Conservation (phyloP, 768 basidiomycete species). For the Amanita polypyramis region DNA sequence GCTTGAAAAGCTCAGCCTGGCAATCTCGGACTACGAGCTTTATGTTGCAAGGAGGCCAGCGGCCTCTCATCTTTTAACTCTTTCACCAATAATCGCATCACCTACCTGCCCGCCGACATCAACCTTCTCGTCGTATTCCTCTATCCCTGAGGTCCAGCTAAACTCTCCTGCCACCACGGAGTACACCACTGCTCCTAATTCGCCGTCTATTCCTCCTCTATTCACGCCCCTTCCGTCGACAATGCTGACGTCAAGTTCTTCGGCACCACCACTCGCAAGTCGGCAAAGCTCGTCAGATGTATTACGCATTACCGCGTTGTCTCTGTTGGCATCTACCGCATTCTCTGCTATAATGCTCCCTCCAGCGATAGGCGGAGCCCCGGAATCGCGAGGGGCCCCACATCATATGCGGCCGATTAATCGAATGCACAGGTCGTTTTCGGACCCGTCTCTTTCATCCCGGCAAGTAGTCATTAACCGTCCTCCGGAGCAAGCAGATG, state of each 20-base stretch:
- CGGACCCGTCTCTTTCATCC: neutral
- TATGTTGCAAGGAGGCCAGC: conserved; percentile 14
- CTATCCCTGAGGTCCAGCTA: conserved; percentile 10
- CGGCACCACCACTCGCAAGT: conserved; percentile 40
- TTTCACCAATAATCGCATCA: conserved; percentile 50
- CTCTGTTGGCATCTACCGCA: conserved; percentile 33
- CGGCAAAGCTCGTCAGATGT: conserved; percentile 27
- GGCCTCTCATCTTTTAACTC: conserved; percentile 32
- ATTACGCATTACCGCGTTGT: conserved; percentile 20
- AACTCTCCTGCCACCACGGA: conserved; percentile 7
- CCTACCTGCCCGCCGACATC: conserved; percentile 43
- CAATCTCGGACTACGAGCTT: neutral
- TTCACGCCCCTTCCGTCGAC: conserved; percentile 24
- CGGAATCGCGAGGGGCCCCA: neutral
- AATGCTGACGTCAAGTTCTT: conserved; percentile 49
- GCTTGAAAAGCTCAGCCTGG: neutral
- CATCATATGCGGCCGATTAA: neutral
- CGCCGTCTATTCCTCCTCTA: conserved; percentile 13
- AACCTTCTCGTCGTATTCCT: conserved; percentile 16
- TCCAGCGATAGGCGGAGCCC: neutral
- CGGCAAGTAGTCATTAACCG: neutral
- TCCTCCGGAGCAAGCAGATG: neutral
- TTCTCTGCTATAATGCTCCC: conserved; percentile 31
- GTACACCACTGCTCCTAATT: conserved; percentile 14
- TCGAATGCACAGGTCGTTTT: conserved; percentile 3